phyloP scores from a whole-genome alignment of 2,329 filamentous ascomycete genomes.

The Madurella mycetomatis region DNA sequence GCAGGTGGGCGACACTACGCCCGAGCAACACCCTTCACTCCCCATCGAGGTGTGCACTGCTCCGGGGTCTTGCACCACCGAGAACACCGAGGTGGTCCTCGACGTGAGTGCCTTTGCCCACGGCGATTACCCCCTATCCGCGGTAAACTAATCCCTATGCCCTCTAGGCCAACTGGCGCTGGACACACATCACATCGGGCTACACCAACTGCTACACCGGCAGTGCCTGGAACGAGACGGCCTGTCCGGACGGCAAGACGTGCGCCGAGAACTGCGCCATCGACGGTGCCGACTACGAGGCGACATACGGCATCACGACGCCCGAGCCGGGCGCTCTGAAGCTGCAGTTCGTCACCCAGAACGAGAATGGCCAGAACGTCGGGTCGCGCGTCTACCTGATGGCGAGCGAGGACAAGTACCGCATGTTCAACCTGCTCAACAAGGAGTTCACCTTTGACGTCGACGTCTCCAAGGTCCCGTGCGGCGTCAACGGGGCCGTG shows the following conservation, averaged over 20 bases:
- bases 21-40: slow-evolving; percentile 44
- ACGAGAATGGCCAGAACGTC: slow-evolving; percentile 36
- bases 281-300: slow-evolving; percentile 43
- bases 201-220: slow-evolving; percentile 47
- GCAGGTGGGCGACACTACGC: slow-evolving; percentile 36
- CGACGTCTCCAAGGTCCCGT: slow-evolving; percentile 57
- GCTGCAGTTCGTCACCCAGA: slow-evolving; percentile 50
- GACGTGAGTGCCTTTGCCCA: slow-evolving; percentile 29
- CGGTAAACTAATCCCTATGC: neutral
- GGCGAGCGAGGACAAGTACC: slow-evolving; percentile 50
- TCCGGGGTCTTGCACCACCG: slow-evolving; percentile 39
- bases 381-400: slow-evolving; percentile 54
- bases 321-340: slow-evolving; percentile 40
- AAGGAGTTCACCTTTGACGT: slow-evolving; percentile 62
- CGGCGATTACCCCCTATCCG: neutral
- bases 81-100: slow-evolving; percentile 43
- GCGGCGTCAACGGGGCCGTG: slow-evolving; percentile 60
- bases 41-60: slow-evolving; percentile 44
- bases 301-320: slow-evolving; percentile 46
- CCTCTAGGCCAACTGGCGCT: slow-evolving; percentile 44
- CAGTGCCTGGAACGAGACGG: slow-evolving; percentile 31
- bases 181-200: slow-evolving; percentile 40
- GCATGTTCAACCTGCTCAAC: slow-evolving; percentile 55
- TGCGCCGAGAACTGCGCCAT: slow-evolving; percentile 43
- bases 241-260: slow-evolving; percentile 38